Percentiles rank a stretch among this genome's conserved stretches.
Conservation (phyloP, 345 rosid genomes). For the Gossypium sturtianum region DNA sequence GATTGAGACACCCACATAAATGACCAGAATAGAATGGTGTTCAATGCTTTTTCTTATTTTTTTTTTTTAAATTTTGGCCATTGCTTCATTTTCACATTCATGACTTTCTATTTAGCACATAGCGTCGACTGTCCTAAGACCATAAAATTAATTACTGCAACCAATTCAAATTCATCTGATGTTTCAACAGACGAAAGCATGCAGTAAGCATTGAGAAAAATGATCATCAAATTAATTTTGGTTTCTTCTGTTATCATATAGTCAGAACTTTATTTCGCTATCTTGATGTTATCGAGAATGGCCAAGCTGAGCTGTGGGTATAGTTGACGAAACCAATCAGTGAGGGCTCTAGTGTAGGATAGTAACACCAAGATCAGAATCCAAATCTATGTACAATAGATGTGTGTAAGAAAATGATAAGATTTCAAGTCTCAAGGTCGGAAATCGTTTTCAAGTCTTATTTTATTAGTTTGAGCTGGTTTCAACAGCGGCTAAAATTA, state of each 20-base stretch:
- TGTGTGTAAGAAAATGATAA: not conserved
- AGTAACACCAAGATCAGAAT: constrained; percentile 8
- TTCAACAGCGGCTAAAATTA: constrained; percentile 5
- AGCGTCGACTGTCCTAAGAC: too few species aligned
- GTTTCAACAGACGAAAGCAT: not conserved
- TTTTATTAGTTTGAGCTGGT: constrained; percentile 4
- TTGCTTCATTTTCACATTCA: not conserved
- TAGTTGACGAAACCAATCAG: constrained; percentile 12
- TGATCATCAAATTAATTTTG: not conserved
- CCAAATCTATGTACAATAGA: not conserved
- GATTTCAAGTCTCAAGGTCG: constrained; percentile 6
- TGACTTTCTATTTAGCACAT: not conserved
- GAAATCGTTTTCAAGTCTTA: not conserved
- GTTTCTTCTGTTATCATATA: not conserved
- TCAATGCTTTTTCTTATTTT: constrained; percentile 14
- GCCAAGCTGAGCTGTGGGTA: not conserved
- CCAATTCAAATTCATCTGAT: too few species aligned
- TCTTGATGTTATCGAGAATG: not conserved
- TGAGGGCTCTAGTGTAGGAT: not conserved
- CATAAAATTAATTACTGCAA: too few species aligned
- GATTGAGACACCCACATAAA: constrained; percentile 1
- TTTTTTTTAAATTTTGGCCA: not conserved
- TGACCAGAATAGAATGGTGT: constrained; percentile 15
- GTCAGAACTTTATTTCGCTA: not conserved
- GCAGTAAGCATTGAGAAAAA: not conserved